Conservation (phyloP, 1,139 yeast species). For the Yamadazyma oceani region DNA sequence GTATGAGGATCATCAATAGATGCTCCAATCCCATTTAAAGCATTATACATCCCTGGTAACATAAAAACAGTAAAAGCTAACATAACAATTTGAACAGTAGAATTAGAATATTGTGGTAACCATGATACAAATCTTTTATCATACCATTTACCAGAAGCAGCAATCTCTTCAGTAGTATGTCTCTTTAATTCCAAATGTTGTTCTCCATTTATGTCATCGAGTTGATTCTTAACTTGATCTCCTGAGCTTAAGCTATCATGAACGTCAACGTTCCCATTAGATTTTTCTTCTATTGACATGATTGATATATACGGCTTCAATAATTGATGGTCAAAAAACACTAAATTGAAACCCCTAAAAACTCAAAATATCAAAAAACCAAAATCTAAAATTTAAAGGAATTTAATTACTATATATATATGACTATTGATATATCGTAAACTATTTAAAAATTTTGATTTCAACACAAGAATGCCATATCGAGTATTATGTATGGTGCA, state of each 20-base stretch:
- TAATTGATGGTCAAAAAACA: no score
- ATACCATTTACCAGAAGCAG: slow-evolving; percentile 41
- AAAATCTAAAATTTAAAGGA: neutral
- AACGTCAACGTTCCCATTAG: slow-evolving; percentile 14
- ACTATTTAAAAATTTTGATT: neutral
- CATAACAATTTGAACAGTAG: slow-evolving; percentile 45
- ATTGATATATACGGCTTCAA: no score
- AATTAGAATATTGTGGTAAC: slow-evolving; percentile 42
- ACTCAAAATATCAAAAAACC: no score
- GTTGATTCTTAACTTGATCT: neutral
- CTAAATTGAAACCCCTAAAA: no score
- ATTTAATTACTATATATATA: slow-evolving; percentile 1
- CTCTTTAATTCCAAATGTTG: slow-evolving; percentile 27
- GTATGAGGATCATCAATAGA: slow-evolving; percentile 40
- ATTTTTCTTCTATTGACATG: slow-evolving; percentile 18
- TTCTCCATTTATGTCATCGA: slow-evolving; percentile 5
- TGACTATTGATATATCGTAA: neutral
- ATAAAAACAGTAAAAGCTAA: slow-evolving; percentile 52
- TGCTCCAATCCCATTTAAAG: slow-evolving; percentile 54
- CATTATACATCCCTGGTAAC: slow-evolving; percentile 61
- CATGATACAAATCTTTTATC: slow-evolving; percentile 28
- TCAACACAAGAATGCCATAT: neutral
- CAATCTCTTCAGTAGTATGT: slow-evolving; percentile 30
- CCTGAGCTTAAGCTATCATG: slow-evolving; percentile 16
- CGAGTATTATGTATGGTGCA: neutral